These are phyloP conservation scores for Metschnikowia bowlesiae DNA, from an alignment of 805 yeast species.

Conservation along the genomic window DNA sequence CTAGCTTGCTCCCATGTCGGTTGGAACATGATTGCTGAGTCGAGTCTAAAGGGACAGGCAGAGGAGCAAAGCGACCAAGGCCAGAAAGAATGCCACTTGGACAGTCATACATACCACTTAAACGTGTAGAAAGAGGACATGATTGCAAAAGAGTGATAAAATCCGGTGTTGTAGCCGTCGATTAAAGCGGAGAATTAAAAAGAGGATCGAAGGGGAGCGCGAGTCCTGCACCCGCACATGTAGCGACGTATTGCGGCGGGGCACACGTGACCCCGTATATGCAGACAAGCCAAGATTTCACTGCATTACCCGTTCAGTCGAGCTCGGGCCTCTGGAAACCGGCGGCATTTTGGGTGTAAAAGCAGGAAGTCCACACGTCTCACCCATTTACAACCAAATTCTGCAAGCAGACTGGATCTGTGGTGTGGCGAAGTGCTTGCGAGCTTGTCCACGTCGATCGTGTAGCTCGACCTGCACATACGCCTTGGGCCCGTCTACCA, in stretches of 20 bases:
- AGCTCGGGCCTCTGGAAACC: too few species aligned
- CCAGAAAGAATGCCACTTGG: too few species aligned
- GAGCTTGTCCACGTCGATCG: too few species aligned
- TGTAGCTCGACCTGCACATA: too few species aligned
- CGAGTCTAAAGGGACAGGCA: not conserved
- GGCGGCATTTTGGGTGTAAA: too few species aligned
- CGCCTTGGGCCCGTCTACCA: too few species aligned
- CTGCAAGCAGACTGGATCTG: too few species aligned
- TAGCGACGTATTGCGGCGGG: not conserved
- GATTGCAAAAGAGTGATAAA: constrained; percentile 3
- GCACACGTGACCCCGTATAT: not conserved
- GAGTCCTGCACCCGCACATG: not conserved
- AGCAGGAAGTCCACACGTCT: too few species aligned
- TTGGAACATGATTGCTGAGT: not conserved
- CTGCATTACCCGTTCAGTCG: not conserved
- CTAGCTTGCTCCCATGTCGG: not conserved
- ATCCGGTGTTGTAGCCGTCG: not conserved
- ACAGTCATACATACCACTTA: constrained; percentile 32
- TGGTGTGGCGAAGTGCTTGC: too few species aligned
- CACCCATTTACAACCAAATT: too few species aligned
- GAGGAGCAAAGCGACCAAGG: not conserved
- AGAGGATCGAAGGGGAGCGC: not conserved
- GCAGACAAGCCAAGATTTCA: not conserved
- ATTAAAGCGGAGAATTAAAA: not conserved
- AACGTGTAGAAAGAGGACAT: constrained; percentile 36